Percentiles rank a stretch among this genome's conserved stretches.
Evolutionary conservation across 805 yeast genomes (phyloP).

Genomic region (Candida anglica): DNA sequence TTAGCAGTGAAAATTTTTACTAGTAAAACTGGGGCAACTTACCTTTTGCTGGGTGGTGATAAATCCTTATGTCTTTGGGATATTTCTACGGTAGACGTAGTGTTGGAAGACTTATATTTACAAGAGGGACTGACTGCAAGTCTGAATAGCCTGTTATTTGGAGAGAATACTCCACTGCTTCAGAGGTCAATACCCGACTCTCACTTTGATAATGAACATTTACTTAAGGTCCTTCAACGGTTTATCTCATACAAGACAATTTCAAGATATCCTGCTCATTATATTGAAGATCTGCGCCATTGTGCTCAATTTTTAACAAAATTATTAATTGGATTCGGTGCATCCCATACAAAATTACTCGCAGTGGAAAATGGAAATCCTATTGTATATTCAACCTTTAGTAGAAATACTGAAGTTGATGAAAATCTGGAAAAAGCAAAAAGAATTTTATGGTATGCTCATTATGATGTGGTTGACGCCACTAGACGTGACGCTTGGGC

Average conservation of each 20-base stretch:
- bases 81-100: constrained; percentile 21
- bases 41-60: constrained; percentile 68
- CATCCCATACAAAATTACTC: constrained; percentile 58
- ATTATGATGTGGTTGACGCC: constrained; percentile 91
- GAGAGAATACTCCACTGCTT: background rate
- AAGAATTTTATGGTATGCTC: constrained; percentile 85
- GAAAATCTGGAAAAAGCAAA: constrained; percentile 4
- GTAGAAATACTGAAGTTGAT: constrained; percentile 29
- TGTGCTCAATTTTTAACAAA: constrained; percentile 76
- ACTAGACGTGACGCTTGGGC: constrained; percentile 61
- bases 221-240: constrained; percentile 58
- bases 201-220: constrained; percentile 51
- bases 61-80: constrained; percentile 75
- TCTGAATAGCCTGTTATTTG: background rate
- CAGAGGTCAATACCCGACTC: too few relatives aligned
- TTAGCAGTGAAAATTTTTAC: constrained; percentile 51
- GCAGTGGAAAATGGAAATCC: constrained; percentile 83
- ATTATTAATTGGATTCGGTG: constrained; percentile 66
- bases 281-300: constrained; percentile 74
- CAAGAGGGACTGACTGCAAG: too few relatives aligned
- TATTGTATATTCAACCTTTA: constrained; percentile 72
- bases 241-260: constrained; percentile 73
- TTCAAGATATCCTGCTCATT: constrained; percentile 64
- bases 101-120: background rate
- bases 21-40: constrained; percentile 32